These are phyloP conservation scores for Solanum clarkiae DNA, from an alignment of 257 asterid species.

Conservation along the genomic window DNA sequence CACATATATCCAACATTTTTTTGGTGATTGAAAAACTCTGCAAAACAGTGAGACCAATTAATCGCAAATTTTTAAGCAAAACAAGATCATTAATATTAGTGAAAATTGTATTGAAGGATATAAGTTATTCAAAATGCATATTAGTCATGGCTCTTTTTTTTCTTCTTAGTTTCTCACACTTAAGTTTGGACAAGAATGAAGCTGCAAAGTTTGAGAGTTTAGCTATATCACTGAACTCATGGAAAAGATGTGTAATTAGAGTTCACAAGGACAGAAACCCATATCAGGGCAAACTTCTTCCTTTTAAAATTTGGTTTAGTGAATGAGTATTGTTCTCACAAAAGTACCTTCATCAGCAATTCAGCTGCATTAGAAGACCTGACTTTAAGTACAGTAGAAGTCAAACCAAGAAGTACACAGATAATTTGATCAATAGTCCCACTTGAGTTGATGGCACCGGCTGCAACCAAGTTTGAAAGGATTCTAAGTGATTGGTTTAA, in stretches of 20 bases:
- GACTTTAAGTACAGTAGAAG: conserved; percentile 31
- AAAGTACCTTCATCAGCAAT: conserved; percentile 72
- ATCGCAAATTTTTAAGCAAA: background rate
- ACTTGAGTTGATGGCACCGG: conserved; percentile 60
- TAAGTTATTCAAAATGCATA: background rate
- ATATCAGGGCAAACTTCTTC: background rate
- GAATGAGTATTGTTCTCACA: background rate
- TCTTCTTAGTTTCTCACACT: background rate
- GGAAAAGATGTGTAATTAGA: background rate
- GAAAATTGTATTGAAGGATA: background rate
- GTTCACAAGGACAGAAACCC: background rate
- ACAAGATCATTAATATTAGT: background rate
- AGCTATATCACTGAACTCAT: background rate
- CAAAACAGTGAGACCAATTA: conserved; percentile 2
- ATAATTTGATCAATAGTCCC: conserved; percentile 67
- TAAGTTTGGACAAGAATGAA: background rate
- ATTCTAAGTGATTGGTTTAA: conserved; percentile 78
- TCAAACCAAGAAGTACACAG: conserved; percentile 51
- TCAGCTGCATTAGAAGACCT: conserved; percentile 53
- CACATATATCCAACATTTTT: conserved; percentile 55
- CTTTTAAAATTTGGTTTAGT: background rate
- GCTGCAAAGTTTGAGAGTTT: background rate
- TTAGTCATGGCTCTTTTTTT: background rate
- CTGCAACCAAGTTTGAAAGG: conserved; percentile 69
- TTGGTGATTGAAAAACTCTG: conserved; percentile 75